Evolutionary conservation across 805 yeast genomes (phyloP).

Genomic region (Candida maesae): DNA sequence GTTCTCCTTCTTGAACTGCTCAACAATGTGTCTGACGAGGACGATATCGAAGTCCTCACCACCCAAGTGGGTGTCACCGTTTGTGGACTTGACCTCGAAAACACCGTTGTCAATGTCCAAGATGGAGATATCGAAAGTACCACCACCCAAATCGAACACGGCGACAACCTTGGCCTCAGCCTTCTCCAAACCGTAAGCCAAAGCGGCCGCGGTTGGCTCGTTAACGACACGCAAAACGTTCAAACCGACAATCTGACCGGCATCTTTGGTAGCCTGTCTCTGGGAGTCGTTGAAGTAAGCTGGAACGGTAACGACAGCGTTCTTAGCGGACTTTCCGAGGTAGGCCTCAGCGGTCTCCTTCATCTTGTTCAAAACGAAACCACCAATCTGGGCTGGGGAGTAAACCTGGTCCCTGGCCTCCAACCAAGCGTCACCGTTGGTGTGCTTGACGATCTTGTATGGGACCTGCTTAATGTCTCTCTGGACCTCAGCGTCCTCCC

Average conservation of each 20-base stretch:
- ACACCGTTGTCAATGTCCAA: slow-evolving; percentile 77
- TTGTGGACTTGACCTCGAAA: slow-evolving; percentile 77
- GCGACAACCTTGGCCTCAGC: slow-evolving; percentile 47
- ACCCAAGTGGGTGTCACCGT: slow-evolving; percentile 82
- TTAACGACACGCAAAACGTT: slow-evolving; percentile 92
- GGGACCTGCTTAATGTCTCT: slow-evolving; percentile 64
- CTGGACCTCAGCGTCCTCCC: slow-evolving; percentile 67
- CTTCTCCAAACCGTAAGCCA: slow-evolving; percentile 89
- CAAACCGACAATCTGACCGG: slow-evolving; percentile 94
- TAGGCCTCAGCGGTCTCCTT: slow-evolving; percentile 60
- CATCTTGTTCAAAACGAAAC: slow-evolving; percentile 61
- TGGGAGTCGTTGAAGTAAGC: slow-evolving; percentile 97
- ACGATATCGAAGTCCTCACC: slow-evolving; percentile 68
- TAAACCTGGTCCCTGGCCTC: slow-evolving; percentile 39
- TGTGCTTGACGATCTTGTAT: slow-evolving; percentile 54
- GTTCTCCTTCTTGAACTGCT: slow-evolving; percentile 50
- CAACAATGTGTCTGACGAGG: slow-evolving; percentile 52
- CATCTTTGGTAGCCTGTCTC: slow-evolving; percentile 98
- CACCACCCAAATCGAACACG: slow-evolving; percentile 78
- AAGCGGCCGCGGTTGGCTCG: slow-evolving; percentile 98
- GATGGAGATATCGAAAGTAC: slow-evolving; percentile 78
- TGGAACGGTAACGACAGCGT: slow-evolving; percentile 89
- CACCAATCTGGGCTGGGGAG: slow-evolving; percentile 74
- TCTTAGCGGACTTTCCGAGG: slow-evolving; percentile 48
- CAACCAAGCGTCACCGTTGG: slow-evolving; percentile 71